Conservation (phyloP, 2,329 filamentous ascomycete genomes). For the Sclerotinia nivalis region DNA sequence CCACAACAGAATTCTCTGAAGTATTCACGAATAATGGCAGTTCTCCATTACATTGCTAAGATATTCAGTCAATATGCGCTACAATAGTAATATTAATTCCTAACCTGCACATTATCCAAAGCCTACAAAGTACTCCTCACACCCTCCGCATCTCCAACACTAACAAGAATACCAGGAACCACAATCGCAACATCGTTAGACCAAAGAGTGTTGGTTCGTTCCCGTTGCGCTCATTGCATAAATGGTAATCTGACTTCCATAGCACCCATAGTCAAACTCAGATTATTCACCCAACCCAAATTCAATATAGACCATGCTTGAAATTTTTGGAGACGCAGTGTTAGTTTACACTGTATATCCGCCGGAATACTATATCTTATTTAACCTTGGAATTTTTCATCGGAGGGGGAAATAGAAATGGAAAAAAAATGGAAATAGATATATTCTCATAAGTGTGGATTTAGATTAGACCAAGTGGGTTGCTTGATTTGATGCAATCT, state of each 20-base stretch:
- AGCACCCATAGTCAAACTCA: slow-evolving; percentile 19
- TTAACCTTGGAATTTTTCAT: no score
- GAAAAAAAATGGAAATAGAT: no score
- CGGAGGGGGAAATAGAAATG: slow-evolving; percentile 58
- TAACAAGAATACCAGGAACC: slow-evolving; percentile 54
- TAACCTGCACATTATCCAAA: slow-evolving; percentile 38
- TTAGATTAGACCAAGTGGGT: no score
- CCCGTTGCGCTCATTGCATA: slow-evolving; percentile 57
- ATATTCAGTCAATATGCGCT: neutral
- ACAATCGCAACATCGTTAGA: slow-evolving; percentile 63
- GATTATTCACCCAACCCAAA: neutral
- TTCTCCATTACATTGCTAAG: slow-evolving; percentile 43
- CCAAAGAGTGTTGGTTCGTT: slow-evolving; percentile 55
- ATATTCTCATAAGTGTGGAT: no score
- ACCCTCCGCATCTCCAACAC: slow-evolving; percentile 52
- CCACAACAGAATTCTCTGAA: no score
- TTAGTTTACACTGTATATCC: no score
- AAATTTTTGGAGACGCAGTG: neutral
- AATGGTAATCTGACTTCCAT: slow-evolving; percentile 32
- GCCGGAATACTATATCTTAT: no score
- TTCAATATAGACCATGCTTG: slow-evolving; percentile 32
- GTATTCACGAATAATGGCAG: slow-evolving; percentile 46
- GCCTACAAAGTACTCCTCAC: slow-evolving; percentile 53
- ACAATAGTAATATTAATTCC: slow-evolving; percentile 9
- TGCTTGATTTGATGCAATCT: no score